A percentile compares a stretch with the other conserved stretches of the same genome.
Evolutionary conservation across 768 basidiomycete genomes (phyloP).

Genomic region (Boletus edulis): DNA sequence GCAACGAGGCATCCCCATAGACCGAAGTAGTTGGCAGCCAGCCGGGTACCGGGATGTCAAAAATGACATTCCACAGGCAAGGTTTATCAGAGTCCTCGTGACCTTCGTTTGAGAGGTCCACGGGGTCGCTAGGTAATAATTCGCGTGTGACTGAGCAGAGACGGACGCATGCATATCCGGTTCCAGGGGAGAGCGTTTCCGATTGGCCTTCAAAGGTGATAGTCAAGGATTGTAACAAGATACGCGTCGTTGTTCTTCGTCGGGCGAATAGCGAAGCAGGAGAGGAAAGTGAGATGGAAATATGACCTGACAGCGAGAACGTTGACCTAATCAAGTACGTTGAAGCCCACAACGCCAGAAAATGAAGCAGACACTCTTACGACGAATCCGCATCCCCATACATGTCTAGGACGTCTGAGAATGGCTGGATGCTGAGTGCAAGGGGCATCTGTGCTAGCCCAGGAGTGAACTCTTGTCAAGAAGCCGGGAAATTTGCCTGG

Average conservation of each 20-base stretch:
- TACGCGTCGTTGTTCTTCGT: conserved; percentile 42
- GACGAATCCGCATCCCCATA: conserved; percentile 62
- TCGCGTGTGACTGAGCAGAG: conserved; percentile 66
- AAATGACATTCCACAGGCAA: conserved; percentile 71
- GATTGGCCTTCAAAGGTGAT: conserved; percentile 86
- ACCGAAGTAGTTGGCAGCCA: conserved; percentile 73
- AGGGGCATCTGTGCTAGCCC: conserved; percentile 55
- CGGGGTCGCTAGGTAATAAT: conserved; percentile 43
- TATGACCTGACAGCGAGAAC: conserved; percentile 85
- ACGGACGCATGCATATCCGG: conserved; percentile 68
- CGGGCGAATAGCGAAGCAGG: conserved; percentile 56
- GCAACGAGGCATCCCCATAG: conserved; percentile 42
- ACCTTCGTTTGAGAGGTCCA: conserved; percentile 65
- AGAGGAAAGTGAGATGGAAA: conserved; percentile 62
- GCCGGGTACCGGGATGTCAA: conserved; percentile 83
- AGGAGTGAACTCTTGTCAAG: conserved; percentile 11
- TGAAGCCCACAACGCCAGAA: conserved; percentile 7
- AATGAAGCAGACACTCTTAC: conserved; percentile 41
- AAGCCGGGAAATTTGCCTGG: conserved; percentile 13
- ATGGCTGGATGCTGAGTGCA: conserved; percentile 60
- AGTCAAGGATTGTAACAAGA: conserved; percentile 65
- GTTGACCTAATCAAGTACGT: conserved; percentile 52
- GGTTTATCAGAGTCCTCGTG: conserved; percentile 54
- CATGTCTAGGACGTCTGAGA: conserved; percentile 58
- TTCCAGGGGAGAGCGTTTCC: conserved; percentile 61